Evolutionary conservation across 2,329 filamentous ascomycete genomes (phyloP).

Genomic region (Xylaria sp.): DNA sequence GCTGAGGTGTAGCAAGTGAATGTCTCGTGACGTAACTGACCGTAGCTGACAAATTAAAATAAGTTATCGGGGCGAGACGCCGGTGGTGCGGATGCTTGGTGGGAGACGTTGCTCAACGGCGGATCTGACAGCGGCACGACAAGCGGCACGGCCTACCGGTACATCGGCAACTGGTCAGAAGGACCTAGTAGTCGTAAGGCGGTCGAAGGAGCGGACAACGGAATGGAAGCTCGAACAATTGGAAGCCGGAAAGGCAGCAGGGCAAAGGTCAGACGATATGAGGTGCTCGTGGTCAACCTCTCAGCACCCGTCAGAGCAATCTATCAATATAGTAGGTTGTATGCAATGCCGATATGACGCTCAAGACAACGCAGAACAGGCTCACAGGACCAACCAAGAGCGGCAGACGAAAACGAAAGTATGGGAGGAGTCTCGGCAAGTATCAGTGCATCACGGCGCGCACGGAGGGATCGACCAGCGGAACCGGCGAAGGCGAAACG

Average conservation of each 20-base stretch:
- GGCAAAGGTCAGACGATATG: constrained; percentile 31
- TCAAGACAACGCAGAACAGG: constrained; percentile 29
- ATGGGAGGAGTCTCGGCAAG: constrained; percentile 25
- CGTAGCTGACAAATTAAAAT: constrained; percentile 26
- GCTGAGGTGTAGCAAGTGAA: constrained; percentile 36
- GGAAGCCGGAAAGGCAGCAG: constrained; percentile 24
- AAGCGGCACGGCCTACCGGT: constrained; percentile 10
- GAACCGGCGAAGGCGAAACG: constrained; percentile 29
- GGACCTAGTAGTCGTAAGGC: constrained; percentile 14
- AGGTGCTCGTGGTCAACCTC: constrained; percentile 20
- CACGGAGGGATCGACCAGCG: constrained; percentile 27
- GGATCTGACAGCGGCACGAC: constrained; percentile 10
- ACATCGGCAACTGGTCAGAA: constrained; percentile 12
- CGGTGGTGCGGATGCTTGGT: constrained; percentile 13
- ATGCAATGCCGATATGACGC: constrained; percentile 41
- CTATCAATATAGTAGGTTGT: constrained; percentile 41
- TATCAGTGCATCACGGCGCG: constrained; percentile 37
- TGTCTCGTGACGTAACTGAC: constrained; percentile 37
- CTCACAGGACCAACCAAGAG: constrained; percentile 22
- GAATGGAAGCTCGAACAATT: constrained; percentile 28
- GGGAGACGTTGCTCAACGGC: constrained; percentile 8
- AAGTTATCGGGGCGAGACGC: constrained; percentile 12
- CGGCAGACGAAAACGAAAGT: constrained; percentile 29
- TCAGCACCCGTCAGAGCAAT: constrained; percentile 21
- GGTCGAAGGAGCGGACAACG: constrained; percentile 18